phyloP scores from a whole-genome alignment of 2,329 filamentous ascomycete genomes.

The Fusarium sp. region DNA sequence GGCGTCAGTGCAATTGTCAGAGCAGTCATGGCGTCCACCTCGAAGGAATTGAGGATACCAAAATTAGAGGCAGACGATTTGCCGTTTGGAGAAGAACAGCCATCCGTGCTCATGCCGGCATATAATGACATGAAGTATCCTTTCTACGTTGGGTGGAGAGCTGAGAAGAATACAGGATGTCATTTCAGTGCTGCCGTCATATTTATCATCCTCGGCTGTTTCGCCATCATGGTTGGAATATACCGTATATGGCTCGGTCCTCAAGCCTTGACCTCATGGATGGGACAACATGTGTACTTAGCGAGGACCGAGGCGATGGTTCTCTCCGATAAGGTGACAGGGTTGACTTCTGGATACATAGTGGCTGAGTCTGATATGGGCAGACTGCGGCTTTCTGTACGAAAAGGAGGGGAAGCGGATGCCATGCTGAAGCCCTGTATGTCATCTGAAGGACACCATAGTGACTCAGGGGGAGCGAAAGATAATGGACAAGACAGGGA shows the following conservation, averaged over 20 bases:
- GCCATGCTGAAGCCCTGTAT: not conserved
- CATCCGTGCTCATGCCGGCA: not conserved
- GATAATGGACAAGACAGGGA: not conserved
- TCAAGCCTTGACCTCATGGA: conserved; percentile 24
- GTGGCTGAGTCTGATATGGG: conserved; percentile 1
- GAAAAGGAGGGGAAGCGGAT: not conserved
- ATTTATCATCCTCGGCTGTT: conserved; percentile 5
- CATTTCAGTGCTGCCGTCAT: not conserved
- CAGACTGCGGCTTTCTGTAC: conserved; percentile 1
- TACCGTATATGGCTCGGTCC: conserved; percentile 18
- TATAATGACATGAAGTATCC: not conserved
- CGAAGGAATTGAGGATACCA: not conserved
- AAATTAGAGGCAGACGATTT: not conserved
- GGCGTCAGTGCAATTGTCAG: not conserved
- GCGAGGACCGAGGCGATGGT: not conserved
- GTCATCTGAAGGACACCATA: not conserved
- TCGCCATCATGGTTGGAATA: conserved; percentile 2
- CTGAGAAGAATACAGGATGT: not conserved
- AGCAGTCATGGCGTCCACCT: not conserved
- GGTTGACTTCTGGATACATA: not conserved
- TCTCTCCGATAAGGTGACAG: not conserved
- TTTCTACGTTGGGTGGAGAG: not conserved
- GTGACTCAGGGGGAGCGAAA: not conserved
- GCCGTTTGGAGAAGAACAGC: not conserved
- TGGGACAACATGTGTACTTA: conserved; percentile 7